Base-by-base conservation (phyloP, 1,284 basidiomycete genomes). In the Tausonia pullulans region DNA sequence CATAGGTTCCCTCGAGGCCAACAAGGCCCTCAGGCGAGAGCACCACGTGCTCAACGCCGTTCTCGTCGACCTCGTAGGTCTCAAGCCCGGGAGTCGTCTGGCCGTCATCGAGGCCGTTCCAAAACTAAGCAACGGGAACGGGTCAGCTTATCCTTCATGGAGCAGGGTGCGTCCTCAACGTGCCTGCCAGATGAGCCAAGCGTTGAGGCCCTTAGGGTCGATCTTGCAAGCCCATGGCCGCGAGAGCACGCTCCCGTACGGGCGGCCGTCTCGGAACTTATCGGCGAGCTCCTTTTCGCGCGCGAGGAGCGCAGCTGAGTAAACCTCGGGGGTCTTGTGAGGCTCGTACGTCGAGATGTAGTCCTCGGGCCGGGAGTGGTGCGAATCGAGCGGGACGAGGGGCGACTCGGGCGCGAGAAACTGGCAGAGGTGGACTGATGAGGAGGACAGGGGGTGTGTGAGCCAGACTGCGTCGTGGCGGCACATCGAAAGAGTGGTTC, bases 361-460 rank as follows among this genome's bases (percentile, higher is more conserved):
- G 60, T 65, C 60, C 41, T 27, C 39, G n/a, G 64, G 64, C n/a
- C 44, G 41, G 46, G 55, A 27, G 39, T 65, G 45, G 3, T 54
- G 64, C 64, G 60, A 65, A 7, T 59, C 56, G 11, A 58, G 16
- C n/a, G 64, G 64, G 49, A 40, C 16, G 14, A 65, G 55, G 2
- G 64, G 64, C 8, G 60, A 16, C 9, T 40, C n/a, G 3, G 64
- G 64, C 45, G 52, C 48, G 27, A 65, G 56, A n/a, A 65, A 61
- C n/a, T 65, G 64, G 54, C 64, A 65, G 41, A 65, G 60, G 48
- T 65, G 64, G 39, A 65, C 64, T 61, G 41, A 16, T 2, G 16
- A 46, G 27, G 2, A 10, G 14, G 6, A n/a, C 3, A 49, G 39
- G 4, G 46, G n/a, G 39, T 9, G 5, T 40, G n/a, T 14, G 16